A percentile compares a stretch with the other conserved stretches of the same genome.
Evolutionary conservation across 108 stramenopile genomes (phyloP).

Genomic region (Skeletonema potamos): DNA sequence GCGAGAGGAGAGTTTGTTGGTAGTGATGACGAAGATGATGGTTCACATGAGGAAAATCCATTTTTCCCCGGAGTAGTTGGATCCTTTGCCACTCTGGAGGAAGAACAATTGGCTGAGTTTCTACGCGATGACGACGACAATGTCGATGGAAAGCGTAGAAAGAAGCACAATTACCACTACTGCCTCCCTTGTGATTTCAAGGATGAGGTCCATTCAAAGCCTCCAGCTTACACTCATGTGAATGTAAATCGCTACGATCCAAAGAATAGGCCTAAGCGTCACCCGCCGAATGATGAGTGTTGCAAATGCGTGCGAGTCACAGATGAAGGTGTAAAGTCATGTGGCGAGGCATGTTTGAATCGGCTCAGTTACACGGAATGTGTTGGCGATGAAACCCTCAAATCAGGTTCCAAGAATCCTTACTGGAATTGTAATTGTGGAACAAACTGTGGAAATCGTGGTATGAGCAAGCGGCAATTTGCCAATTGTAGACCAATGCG

Average conservation of each 20-base stretch:
- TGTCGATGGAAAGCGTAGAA: conserved; percentile 10
- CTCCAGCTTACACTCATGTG: conserved; percentile 64
- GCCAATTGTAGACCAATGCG: conserved; percentile 74
- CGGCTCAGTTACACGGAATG: conserved; percentile 76
- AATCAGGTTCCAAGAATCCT: conserved; percentile 44
- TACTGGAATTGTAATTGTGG: conserved; percentile 81
- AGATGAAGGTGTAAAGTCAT: conserved; percentile 24
- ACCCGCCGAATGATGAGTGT: conserved; percentile 53
- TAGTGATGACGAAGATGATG: neutral
- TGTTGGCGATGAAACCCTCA: conserved; percentile 52
- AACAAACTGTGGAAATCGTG: conserved; percentile 85
- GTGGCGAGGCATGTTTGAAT: conserved; percentile 87
- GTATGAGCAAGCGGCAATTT: conserved; percentile 54
- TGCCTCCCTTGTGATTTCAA: conserved; percentile 69
- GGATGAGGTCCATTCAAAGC: conserved; percentile 73
- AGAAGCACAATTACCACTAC: conserved; percentile 34
- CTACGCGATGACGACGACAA: conserved; percentile 6
- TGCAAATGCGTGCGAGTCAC: conserved; percentile 57
- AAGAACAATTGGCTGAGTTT: conserved; percentile 19
- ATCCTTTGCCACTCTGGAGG: conserved; percentile 3
- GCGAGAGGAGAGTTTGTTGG: neutral
- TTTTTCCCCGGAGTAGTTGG: conserved; percentile 32
- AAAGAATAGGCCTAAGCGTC: conserved; percentile 57
- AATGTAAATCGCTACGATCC: conserved; percentile 56
- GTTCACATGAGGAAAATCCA: conserved; percentile 2